Conservation (phyloP, 2,329 filamentous ascomycete species). For the Stachybotrys chlorohalonatus region DNA sequence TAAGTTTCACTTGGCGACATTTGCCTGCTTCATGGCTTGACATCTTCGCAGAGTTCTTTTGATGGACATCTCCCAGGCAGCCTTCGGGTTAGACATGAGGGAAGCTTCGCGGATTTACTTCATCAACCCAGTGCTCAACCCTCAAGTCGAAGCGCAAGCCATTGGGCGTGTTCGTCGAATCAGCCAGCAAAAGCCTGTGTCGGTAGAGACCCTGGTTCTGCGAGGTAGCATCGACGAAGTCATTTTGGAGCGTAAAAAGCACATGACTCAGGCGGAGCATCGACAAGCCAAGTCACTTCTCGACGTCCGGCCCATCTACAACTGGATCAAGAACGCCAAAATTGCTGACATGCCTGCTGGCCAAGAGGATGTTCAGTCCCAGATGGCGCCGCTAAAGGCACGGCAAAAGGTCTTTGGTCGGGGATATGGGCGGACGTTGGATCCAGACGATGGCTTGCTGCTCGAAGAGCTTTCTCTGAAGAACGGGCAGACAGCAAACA, state of each 20-base stretch:
- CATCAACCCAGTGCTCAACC: constrained; percentile 78
- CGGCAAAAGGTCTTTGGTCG: constrained; percentile 43
- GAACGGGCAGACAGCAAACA: not conserved
- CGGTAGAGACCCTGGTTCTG: constrained; percentile 79
- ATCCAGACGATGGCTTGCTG: constrained; percentile 39
- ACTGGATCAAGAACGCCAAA: constrained; percentile 47
- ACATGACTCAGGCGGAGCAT: constrained; percentile 64
- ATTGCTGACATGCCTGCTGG: constrained; percentile 27
- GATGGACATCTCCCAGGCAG: constrained; percentile 86
- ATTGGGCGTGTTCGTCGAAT: constrained; percentile 86
- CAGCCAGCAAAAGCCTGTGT: constrained; percentile 69
- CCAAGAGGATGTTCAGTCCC: constrained; percentile 25
- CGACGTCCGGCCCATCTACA: constrained; percentile 47
- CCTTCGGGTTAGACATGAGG: constrained; percentile 78
- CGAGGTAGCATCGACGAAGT: constrained; percentile 75
- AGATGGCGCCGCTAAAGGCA: constrained; percentile 37
- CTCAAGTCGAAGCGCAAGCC: constrained; percentile 78
- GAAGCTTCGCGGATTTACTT: constrained; percentile 83
- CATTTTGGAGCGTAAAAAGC: constrained; percentile 62
- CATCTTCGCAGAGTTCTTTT: constrained; percentile 55
- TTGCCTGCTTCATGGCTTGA: constrained; percentile 2
- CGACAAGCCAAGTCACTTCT: constrained; percentile 45
- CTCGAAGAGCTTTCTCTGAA: constrained; percentile 8
- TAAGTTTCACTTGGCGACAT: constrained; percentile 7
- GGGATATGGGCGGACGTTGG: constrained; percentile 30